Evolutionary conservation across 2,329 filamentous ascomycete species (phyloP).

Genomic region (Aschersonia sp.): DNA sequence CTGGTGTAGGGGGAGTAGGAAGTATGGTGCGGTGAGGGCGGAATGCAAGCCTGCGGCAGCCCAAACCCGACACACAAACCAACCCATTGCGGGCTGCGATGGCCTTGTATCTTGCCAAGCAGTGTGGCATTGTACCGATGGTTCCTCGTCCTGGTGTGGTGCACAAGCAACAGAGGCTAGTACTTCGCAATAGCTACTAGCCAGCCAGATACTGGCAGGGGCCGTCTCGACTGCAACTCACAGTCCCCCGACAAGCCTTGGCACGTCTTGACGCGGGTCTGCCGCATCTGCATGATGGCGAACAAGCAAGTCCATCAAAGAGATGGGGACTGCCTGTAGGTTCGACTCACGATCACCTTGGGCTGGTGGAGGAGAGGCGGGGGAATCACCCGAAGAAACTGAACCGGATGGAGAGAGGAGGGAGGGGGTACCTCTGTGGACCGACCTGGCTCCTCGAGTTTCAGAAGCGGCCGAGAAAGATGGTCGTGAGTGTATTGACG

Average conservation of each 20-base stretch:
- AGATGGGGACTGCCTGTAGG: no score
- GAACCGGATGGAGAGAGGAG: background rate
- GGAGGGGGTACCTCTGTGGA: background rate
- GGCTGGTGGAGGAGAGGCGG: background rate
- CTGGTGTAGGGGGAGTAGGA: background rate
- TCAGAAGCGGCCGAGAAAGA: background rate
- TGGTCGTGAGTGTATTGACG: background rate
- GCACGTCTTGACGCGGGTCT: background rate
- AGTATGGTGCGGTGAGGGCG: constrained; percentile 5
- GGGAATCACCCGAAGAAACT: background rate
- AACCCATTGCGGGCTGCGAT: background rate
- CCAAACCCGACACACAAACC: background rate
- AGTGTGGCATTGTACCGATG: background rate
- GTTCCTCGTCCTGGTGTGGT: background rate
- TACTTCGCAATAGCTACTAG: background rate
- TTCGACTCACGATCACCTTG: background rate
- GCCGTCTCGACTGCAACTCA: background rate
- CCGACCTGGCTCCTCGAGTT: background rate
- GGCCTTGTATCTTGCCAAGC: background rate
- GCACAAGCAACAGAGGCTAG: background rate
- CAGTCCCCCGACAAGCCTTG: background rate
- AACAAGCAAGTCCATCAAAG: no score
- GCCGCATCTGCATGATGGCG: no score
- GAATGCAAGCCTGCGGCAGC: constrained; percentile 3
- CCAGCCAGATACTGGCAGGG: background rate